Base-by-base conservation (phyloP, 495 filamentous ascomycete species). In the Entonaema liquescens region DNA sequence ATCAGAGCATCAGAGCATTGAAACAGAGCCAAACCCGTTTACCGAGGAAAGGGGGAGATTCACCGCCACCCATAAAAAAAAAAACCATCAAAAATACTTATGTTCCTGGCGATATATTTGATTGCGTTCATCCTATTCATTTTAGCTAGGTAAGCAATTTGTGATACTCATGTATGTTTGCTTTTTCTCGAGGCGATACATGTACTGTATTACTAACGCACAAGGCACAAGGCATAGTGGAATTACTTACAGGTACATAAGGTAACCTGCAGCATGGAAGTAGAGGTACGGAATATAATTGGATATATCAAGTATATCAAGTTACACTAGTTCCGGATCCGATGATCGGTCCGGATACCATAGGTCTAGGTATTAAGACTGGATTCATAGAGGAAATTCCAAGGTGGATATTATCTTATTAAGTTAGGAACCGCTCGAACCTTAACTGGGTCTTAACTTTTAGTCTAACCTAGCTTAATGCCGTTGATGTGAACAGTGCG, bases 291-390 rank as follows among this genome's bases (percentile, higher is more conserved):
- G 9, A 5, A 21, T 36, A 57, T 21, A 23, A 47, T 47, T 47
- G 42, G 42, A 21, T 47, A 47, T 23, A 5, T 40, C 15, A 40
- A 15, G 17, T 40, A 40, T n/a, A 7, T 12, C 5, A 7, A 7
- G 1, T 1, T 33, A 47, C 19, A 21, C 58, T 62, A 67, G n/a
- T 66, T 56, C 63, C 63, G 35, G 36, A 71, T 71, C 63, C 69
- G 69, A 71, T 64, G 63, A 63, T 67, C 69, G 69, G 69, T 12
- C 59, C 58, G 69, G 63, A 67, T 63, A 67, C 15, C 6, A 28
- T 12, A 21, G 17, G 12, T 19, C 42, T 47, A 47, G 29, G 29
- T 3, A 31, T 3, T 31, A 31, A 31, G 29, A 1, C 8, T 47
- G 19, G 40, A 44, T 17, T 44, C 40, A 44, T 19, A 44, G 40